Percentiles rank a stretch among this genome's conserved stretches.
These are phyloP conservation scores for Bauhinia variegata DNA, from an alignment of 306 rosid species.

Conservation along the genomic window DNA sequence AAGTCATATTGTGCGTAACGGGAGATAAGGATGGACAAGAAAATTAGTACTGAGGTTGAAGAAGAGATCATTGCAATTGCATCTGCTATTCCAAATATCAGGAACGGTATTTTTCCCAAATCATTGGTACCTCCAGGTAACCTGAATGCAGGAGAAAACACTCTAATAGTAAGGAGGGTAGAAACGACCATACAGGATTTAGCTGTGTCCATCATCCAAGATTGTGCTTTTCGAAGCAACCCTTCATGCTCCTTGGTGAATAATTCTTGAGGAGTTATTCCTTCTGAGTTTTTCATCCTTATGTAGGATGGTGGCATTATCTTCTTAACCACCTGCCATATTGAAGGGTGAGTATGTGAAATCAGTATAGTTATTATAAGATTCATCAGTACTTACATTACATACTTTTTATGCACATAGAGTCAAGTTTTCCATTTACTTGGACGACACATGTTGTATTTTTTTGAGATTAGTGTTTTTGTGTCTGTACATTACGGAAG, in stretches of 20 bases:
- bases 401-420: too few relatives aligned
- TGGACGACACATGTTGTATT: too few relatives aligned
- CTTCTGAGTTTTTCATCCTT: conserved; percentile 33
- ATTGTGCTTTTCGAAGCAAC: conserved; percentile 41
- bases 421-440: too few relatives aligned
- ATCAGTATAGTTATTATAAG: too few relatives aligned
- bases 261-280: conserved; percentile 38
- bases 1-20: conserved; percentile 57
- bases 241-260: conserved; percentile 43
- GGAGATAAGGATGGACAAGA: conserved; percentile 54
- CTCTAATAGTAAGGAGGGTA: conserved; percentile 51
- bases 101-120: conserved; percentile 27
- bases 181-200: conserved; percentile 55
- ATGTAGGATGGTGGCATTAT: conserved; percentile 33
- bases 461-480: too few relatives aligned
- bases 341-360: neutral
- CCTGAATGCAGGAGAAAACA: conserved; percentile 53
- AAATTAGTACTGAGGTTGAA: conserved; percentile 47
- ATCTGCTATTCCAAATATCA: conserved; percentile 42
- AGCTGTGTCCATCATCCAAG: conserved; percentile 62
- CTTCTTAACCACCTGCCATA: conserved; percentile 52
- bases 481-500: too few relatives aligned
- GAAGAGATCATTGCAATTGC: conserved; percentile 54
- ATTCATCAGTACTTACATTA: too few relatives aligned
- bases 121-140: conserved; percentile 53